Conservation (phyloP, 768 basidiomycete species). For the Boletus vinaceobasis region DNA sequence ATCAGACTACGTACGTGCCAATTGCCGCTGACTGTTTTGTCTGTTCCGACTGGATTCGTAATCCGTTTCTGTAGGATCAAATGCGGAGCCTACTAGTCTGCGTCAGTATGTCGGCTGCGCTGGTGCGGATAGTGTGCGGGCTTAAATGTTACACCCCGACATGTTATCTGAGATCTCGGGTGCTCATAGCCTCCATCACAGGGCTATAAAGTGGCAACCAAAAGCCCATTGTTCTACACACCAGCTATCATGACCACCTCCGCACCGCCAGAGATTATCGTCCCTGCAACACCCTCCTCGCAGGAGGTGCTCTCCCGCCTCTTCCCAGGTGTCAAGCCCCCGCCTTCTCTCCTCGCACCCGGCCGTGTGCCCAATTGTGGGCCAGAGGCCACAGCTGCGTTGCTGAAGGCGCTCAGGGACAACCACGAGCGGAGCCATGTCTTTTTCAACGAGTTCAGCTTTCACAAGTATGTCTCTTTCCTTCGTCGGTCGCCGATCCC, state of each 20-base stretch:
- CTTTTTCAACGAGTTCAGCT: slow-evolving; percentile 45
- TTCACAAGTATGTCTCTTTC: slow-evolving; percentile 28
- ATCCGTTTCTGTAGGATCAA: background rate
- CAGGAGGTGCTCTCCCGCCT: slow-evolving; percentile 25
- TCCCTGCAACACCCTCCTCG: slow-evolving; percentile 21
- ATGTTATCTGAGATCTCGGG: background rate
- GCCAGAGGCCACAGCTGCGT: slow-evolving; percentile 36
- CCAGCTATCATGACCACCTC: slow-evolving; percentile 20
- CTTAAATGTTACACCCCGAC: background rate
- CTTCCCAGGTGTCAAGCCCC: slow-evolving; percentile 29
- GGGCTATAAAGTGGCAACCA: slow-evolving; percentile 8
- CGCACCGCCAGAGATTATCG: slow-evolving; percentile 22
- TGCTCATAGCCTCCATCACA: background rate
- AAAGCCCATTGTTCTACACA: background rate
- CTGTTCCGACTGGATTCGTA: background rate
- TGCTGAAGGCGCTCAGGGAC: slow-evolving; percentile 43
- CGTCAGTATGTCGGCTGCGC: background rate
- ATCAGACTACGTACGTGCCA: too few relatives aligned
- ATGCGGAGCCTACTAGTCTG: background rate
- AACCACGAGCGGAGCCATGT: slow-evolving; percentile 52
- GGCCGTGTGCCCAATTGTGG: slow-evolving; percentile 35
- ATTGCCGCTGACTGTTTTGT: background rate
- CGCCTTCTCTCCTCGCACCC: slow-evolving; percentile 38
- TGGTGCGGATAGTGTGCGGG: background rate
- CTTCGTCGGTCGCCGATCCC: background rate